Percentiles rank a stretch among this genome's conserved stretches.
Evolutionary conservation across 306 rosid genomes (phyloP).

Genomic region (Luffa acutangula): DNA sequence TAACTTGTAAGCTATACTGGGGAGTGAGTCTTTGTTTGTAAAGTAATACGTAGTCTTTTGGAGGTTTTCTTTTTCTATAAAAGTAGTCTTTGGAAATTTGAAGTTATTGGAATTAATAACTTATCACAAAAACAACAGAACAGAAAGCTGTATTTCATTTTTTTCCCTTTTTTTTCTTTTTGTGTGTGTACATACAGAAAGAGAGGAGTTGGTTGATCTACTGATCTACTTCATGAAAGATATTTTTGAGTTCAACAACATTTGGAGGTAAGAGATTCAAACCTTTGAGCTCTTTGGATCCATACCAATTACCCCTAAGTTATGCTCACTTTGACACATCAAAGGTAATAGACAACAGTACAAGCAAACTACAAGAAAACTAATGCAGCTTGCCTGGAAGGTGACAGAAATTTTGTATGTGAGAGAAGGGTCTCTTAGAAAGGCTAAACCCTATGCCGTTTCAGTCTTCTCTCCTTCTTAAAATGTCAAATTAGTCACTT

Average conservation of each 20-base stretch:
- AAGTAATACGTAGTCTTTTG: no score
- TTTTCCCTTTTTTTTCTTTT: no score
- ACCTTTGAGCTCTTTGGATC: no score
- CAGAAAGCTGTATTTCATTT: not conserved
- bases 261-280: no score
- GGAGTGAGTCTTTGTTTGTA: not conserved
- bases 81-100: not conserved
- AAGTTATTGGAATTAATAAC: not conserved
- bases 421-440: constrained; percentile 50
- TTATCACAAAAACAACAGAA: not conserved
- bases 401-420: constrained; percentile 19
- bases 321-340: no score
- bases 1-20: not conserved
- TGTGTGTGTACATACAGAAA: no score
- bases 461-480: constrained; percentile 41
- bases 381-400: constrained; percentile 40
- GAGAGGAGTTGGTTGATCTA: not conserved
- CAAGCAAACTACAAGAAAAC: constrained; percentile 34
- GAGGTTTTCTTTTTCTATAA: no score
- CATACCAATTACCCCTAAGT: no score
- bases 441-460: constrained; percentile 32
- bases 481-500: not conserved
- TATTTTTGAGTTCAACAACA: not conserved
- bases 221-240: not conserved
- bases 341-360: constrained; percentile 17